These are phyloP conservation scores for Volutella citrinella DNA, from an alignment of 2,329 filamentous ascomycete species.

Conservation along the genomic window DNA sequence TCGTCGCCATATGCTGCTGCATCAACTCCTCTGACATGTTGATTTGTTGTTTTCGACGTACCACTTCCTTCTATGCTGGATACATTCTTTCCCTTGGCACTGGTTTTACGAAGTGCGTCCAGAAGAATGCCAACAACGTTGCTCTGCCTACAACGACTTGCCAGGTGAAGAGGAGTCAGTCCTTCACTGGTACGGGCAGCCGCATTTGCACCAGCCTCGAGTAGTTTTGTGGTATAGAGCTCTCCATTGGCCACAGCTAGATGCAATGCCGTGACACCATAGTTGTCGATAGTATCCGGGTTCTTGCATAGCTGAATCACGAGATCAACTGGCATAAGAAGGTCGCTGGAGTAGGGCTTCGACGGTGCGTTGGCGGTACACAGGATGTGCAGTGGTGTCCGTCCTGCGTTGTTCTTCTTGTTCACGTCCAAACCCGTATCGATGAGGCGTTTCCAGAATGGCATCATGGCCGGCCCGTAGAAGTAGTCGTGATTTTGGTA, in stretches of 20 bases:
- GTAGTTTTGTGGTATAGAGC: slow-evolving; percentile 21
- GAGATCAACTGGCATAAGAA: slow-evolving; percentile 8
- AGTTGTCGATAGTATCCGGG: slow-evolving; percentile 8
- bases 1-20: not conserved
- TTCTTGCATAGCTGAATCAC: slow-evolving; percentile 13
- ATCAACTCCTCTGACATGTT: slow-evolving; percentile 2
- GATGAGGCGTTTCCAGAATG: slow-evolving; percentile 13
- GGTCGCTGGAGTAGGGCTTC: not conserved
- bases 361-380: not conserved
- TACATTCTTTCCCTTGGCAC: not conserved
- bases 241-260: slow-evolving; percentile 19
- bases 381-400: slow-evolving; percentile 22
- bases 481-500: not conserved
- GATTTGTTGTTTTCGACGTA: not conserved
- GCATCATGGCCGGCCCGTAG: not conserved
- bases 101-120: slow-evolving; percentile 5
- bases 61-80: not conserved
- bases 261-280: slow-evolving; percentile 24
- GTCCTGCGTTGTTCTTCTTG: slow-evolving; percentile 15
- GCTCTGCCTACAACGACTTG: slow-evolving; percentile 28
- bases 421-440: slow-evolving; percentile 12
- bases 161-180: slow-evolving; percentile 38
- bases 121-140: slow-evolving; percentile 33
- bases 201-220: slow-evolving; percentile 36
- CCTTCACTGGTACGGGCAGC: slow-evolving; percentile 28